Evolutionary conservation across 768 basidiomycete species (phyloP).

Genomic region (Coprinopsis cinerea): DNA sequence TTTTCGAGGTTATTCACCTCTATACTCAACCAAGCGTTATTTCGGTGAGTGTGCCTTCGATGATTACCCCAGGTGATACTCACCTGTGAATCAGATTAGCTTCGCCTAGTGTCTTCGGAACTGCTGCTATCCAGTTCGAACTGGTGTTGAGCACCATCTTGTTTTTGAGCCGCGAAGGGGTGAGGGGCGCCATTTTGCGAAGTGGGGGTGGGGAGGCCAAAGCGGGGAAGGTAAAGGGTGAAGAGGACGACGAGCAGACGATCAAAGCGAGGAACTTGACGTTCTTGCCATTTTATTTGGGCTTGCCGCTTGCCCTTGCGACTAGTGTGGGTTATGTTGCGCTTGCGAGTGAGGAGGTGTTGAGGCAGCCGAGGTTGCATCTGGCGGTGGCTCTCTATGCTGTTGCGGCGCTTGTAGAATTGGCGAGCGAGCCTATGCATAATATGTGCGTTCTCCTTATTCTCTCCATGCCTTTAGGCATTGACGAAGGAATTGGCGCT

Average conservation of each 20-base stretch:
- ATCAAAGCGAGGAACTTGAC: slow-evolving; percentile 36
- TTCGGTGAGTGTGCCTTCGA: too few relatives aligned
- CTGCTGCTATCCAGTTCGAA: slow-evolving; percentile 92
- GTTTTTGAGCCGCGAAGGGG: slow-evolving; percentile 90
- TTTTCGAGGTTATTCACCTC: slow-evolving; percentile 84
- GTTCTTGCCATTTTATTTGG: slow-evolving; percentile 62
- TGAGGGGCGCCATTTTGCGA: slow-evolving; percentile 82
- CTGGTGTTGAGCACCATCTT: slow-evolving; percentile 84
- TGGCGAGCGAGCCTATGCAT: slow-evolving; percentile 79
- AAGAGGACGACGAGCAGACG: not conserved
- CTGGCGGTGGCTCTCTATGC: slow-evolving; percentile 66
- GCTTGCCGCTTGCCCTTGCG: slow-evolving; percentile 55
- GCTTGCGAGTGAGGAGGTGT: slow-evolving; percentile 47
- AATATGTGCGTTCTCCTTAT: slow-evolving; percentile 55
- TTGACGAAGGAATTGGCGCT: not conserved
- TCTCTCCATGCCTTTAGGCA: slow-evolving; percentile 1
- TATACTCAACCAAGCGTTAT: slow-evolving; percentile 77
- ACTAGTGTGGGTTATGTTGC: slow-evolving; percentile 49
- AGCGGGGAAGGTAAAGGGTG: slow-evolving; percentile 10
- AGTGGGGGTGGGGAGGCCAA: slow-evolving; percentile 13
- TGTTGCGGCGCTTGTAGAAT: slow-evolving; percentile 67
- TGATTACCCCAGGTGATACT: too few relatives aligned
- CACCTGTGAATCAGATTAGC: too few relatives aligned
- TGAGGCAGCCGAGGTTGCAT: slow-evolving; percentile 58
- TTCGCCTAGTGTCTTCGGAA: slow-evolving; percentile 82